These are phyloP conservation scores for Phytomonas francai DNA, from an alignment of 208 protist species.

Conservation along the genomic window DNA sequence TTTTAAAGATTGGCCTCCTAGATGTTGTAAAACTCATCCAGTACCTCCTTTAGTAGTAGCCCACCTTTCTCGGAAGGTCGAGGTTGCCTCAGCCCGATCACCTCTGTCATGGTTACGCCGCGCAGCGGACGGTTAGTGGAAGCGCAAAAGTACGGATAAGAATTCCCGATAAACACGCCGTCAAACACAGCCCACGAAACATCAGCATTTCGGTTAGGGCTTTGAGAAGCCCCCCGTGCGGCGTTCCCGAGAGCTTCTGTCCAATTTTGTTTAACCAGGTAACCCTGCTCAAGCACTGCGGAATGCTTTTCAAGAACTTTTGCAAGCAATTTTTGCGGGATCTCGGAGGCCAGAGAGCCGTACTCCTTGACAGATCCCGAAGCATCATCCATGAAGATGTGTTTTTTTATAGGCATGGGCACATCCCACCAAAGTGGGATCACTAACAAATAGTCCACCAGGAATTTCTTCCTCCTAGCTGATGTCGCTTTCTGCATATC, in stretches of 20 bases:
- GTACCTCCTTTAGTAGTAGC: slow-evolving; percentile 17
- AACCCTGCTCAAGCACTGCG: slow-evolving; percentile 45
- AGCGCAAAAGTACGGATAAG: slow-evolving; percentile 83
- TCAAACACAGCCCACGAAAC: slow-evolving; percentile 65
- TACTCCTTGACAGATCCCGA: background rate
- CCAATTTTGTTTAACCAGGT: slow-evolving; percentile 55
- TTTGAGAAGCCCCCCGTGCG: slow-evolving; percentile 19
- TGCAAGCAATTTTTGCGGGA: background rate
- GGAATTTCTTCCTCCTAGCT: background rate
- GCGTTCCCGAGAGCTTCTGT: slow-evolving; percentile 36
- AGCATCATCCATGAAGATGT: slow-evolving; percentile 30
- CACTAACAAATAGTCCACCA: slow-evolving; percentile 77
- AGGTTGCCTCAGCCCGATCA: slow-evolving; percentile 74
- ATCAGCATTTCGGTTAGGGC: slow-evolving; percentile 6
- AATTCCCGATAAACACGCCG: slow-evolving; percentile 61
- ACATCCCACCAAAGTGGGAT: slow-evolving; percentile 83
- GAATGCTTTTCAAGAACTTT: slow-evolving; percentile 34
- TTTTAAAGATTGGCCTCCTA: background rate
- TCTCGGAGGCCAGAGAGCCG: background rate
- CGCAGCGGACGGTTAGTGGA: slow-evolving; percentile 64
- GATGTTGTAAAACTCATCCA: slow-evolving; percentile 36
- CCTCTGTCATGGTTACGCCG: slow-evolving; percentile 77
- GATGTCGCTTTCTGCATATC: slow-evolving; percentile 35
- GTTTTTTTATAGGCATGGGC: slow-evolving; percentile 52
- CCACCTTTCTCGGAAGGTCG: background rate